Evolutionary conservation across 2,329 filamentous ascomycete genomes (phyloP).

Genomic region (Aspergillus sp.): DNA sequence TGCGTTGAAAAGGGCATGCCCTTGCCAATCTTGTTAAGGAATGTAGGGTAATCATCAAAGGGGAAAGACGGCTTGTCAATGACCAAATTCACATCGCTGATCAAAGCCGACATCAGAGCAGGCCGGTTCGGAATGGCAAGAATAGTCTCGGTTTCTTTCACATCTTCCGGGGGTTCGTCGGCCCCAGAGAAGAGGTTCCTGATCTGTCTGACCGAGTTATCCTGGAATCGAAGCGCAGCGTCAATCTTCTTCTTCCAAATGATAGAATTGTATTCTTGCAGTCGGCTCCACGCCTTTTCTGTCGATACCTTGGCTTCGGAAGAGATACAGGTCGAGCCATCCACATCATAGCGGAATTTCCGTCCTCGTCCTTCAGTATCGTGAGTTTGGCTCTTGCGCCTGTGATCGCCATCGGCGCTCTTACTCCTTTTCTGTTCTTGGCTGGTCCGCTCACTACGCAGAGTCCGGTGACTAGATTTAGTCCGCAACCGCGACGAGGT

Average conservation of each 20-base stretch:
- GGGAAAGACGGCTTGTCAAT: conserved; percentile 93
- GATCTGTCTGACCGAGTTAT: conserved; percentile 67
- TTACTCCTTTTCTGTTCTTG: conserved; percentile 44
- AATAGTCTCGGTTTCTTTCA: conserved; percentile 75
- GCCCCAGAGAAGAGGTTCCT: conserved; percentile 72
- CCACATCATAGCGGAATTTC: conserved; percentile 63
- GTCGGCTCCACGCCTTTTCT: conserved; percentile 64
- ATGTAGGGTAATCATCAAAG: conserved; percentile 69
- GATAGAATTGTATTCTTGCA: conserved; percentile 74
- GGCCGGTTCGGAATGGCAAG: conserved; percentile 78
- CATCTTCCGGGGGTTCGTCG: conserved; percentile 71
- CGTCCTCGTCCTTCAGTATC: conserved; percentile 29
- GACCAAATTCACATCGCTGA: conserved; percentile 75
- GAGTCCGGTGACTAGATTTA: conserved; percentile 42
- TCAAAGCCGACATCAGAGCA: conserved; percentile 67
- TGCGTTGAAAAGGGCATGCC: conserved; percentile 88
- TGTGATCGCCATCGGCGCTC: conserved; percentile 45
- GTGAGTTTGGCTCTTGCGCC: conserved; percentile 20
- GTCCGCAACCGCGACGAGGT: conserved; percentile 46
- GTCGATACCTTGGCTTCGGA: conserved; percentile 64
- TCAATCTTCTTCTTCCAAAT: conserved; percentile 93
- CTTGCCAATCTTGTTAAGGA: conserved; percentile 85
- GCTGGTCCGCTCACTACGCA: conserved; percentile 32
- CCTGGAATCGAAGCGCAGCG: conserved; percentile 60
- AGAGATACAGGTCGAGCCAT: conserved; percentile 64